Base-by-base conservation (phyloP, 169 alveolate genomes). In the Eimeria sp. region DNA sequence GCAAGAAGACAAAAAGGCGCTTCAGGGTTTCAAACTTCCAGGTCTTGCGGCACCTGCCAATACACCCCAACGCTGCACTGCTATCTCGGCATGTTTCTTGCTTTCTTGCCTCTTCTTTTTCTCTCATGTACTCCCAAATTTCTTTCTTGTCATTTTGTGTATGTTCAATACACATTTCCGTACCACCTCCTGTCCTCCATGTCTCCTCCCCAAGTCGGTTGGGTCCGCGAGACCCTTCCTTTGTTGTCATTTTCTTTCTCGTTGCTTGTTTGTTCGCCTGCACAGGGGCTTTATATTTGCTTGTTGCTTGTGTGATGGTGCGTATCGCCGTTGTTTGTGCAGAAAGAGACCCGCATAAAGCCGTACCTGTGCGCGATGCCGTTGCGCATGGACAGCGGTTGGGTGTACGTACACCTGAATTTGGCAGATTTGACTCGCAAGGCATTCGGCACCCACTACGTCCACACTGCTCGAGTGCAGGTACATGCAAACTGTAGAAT, bases 331-430 rank as follows among this genome's bases (percentile, higher is more conserved):
- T 34, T 89, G 51, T 72, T 45, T 89, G 73, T 51, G 47, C 78
- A 94, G 96, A 80, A 98, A 43, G 98, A 99, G 61, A 98, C 99
- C 63, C 97, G 99, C 96, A 99, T 99, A 72, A 98, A 98, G 97
- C 99, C 99, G 49, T 99, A 98, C 97, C 98, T 99, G 96, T 99
- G 99, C 94, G 98, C 99, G 90, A 99, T 99, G 99, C 99, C 99
- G 58, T 98, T 99, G 99, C 98, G 99, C 96, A 97, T 99, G 87
- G 99, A 99, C 96, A 99, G 99, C 97, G 99, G 99, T 57, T 98
- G 99, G 99, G 99, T 98, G 97, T 98, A 98, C 97, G 98, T 99
- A 94, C 99, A 99, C 97, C 98, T 99, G 97, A 99, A 99, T 97
- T 97, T 99, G 96, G 98, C 99, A 22, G 99, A 99, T 95, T 99